Conservation (phyloP, 2,329 filamentous ascomycete species). For the Dendrostoma leiphaemia region DNA sequence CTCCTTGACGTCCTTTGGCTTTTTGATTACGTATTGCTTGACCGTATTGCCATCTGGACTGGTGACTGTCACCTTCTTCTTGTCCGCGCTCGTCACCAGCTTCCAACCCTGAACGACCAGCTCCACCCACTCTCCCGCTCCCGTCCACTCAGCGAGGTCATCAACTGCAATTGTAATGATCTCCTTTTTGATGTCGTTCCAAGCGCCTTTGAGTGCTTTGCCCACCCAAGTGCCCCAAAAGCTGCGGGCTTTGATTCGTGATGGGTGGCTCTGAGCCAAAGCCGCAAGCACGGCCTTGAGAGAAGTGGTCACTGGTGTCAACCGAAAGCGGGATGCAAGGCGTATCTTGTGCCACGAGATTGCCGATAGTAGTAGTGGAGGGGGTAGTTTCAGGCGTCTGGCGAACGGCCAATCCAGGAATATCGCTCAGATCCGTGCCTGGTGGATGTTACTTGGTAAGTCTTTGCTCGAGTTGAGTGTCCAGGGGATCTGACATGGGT, state of each 20-base stretch:
- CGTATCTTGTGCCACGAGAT: not conserved
- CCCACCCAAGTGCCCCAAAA: not conserved
- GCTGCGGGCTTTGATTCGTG: not conserved
- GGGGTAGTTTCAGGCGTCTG: not conserved
- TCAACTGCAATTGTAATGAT: not conserved
- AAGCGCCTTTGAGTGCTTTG: not conserved
- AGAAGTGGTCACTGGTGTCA: not conserved
- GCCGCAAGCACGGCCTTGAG: not conserved
- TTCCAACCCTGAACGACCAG: not conserved
- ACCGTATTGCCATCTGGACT: not conserved
- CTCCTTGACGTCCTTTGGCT: not conserved
- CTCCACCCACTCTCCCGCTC: not conserved
- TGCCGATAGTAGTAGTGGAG: not conserved
- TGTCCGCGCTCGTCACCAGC: not conserved
- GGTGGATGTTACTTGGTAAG: not conserved
- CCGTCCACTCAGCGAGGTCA: not conserved
- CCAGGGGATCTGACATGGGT: not conserved
- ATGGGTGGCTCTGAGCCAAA: not conserved
- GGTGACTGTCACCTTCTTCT: not conserved
- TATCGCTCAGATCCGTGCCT: not conserved
- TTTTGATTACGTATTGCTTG: not conserved
- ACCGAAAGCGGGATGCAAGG: not conserved
- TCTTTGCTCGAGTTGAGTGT: not conserved
- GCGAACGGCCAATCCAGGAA: not conserved
- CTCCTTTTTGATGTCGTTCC: not conserved